Evolutionary conservation across 129 eudicot species (phyloP).

Genomic region (Helianthus tuberosus): DNA sequence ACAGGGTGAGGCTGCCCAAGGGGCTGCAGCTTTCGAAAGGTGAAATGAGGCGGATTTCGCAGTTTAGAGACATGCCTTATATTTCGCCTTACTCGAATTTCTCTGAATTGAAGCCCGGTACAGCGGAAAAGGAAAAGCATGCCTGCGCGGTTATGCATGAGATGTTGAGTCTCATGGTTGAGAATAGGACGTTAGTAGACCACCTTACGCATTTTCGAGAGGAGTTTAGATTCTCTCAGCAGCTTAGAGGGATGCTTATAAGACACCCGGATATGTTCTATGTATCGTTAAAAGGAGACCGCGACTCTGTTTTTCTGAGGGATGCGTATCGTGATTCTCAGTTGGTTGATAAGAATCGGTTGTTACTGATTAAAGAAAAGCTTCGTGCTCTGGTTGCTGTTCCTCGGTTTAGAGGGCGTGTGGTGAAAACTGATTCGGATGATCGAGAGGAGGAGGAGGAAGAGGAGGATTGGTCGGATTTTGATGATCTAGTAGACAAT

Average conservation of each 20-base stretch:
- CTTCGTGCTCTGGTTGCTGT: conserved; percentile 80
- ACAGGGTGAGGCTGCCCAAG: conserved; percentile 73
- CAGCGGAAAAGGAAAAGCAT: conserved; percentile 84
- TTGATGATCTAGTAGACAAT: conserved; percentile 55
- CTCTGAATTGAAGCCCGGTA: conserved; percentile 70
- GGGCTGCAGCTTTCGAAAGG: conserved; percentile 86
- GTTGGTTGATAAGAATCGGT: conserved; percentile 73
- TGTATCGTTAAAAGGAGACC: conserved; percentile 87
- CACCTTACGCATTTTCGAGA: conserved; percentile 93
- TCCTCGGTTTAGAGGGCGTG: conserved; percentile 57
- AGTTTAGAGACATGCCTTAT: conserved; percentile 82
- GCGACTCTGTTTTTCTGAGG: conserved; percentile 95
- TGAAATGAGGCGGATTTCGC: conserved; percentile 78
- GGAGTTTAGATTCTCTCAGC: conserved; percentile 93
- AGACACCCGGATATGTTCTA: conserved; percentile 99
- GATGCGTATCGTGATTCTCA: conserved; percentile 92
- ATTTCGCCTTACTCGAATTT: conserved; percentile 94
- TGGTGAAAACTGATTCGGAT: conserved; percentile 32
- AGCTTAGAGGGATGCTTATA: conserved; percentile 90
- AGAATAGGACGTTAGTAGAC: conserved; percentile 88
- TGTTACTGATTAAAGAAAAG: conserved; percentile 88
- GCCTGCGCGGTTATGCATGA: conserved; percentile 94
- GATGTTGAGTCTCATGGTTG: conserved; percentile 81
- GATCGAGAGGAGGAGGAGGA: conserved; percentile 40
- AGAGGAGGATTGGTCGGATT: conserved; percentile 72